phyloP scores from a whole-genome alignment of 345 rosid species.

The Aurinia saxatilis region DNA sequence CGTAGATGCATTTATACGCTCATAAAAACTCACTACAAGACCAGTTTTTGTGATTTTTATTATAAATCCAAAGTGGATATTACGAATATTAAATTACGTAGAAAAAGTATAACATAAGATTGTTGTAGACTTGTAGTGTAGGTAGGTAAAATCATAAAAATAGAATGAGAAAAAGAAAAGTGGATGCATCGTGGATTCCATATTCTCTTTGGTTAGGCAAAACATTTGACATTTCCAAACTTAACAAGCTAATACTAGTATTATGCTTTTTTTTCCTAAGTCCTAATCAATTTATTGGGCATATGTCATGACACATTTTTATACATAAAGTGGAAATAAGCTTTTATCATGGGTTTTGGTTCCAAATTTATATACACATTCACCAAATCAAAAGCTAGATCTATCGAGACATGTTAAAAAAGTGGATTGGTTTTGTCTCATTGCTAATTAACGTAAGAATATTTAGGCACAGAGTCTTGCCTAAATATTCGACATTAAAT shows the following conservation, averaged over 20 bases:
- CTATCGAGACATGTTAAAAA: slow-evolving; percentile 4
- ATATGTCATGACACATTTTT: too few species aligned
- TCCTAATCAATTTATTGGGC: too few species aligned
- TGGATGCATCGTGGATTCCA: slow-evolving; percentile 15
- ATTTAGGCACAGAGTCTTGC: neutral
- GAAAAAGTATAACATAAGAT: neutral
- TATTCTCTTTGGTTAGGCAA: slow-evolving; percentile 3
- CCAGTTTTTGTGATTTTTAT: neutral
- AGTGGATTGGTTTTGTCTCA: neutral
- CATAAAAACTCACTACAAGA: slow-evolving; percentile 3
- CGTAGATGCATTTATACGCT: slow-evolving; percentile 20
- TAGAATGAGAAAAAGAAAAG: neutral
- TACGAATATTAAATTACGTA: neutral
- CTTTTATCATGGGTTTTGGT: too few species aligned
- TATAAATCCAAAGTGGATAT: neutral
- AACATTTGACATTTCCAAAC: slow-evolving; percentile 15
- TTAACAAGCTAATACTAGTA: neutral
- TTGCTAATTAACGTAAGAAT: slow-evolving; percentile 17
- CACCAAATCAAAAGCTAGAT: slow-evolving; percentile 1
- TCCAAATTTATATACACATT: too few species aligned
- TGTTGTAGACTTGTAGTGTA: neutral
- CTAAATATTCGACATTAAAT: neutral
- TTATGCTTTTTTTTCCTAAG: too few species aligned
- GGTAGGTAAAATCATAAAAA: neutral
- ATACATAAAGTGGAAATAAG: too few species aligned